Conservation (phyloP, 2,329 filamentous ascomycete genomes). For the Verticillium isaacii region DNA sequence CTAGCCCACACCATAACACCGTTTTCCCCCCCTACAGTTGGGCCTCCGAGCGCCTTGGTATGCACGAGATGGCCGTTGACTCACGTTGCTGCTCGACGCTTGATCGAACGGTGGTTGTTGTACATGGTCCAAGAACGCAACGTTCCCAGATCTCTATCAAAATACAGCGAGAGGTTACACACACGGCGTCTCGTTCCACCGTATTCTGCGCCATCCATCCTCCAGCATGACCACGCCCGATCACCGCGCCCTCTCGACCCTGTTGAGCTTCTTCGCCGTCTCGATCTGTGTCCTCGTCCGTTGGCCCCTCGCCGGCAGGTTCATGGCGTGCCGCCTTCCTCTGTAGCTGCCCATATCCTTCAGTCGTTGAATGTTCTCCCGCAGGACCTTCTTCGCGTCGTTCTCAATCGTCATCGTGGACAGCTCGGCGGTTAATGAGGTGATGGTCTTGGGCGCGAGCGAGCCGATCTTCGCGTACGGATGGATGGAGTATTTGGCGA, state of each 20-base stretch:
- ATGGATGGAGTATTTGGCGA: constrained; percentile 88
- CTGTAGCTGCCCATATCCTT: constrained; percentile 89
- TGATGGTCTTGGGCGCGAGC: constrained; percentile 70
- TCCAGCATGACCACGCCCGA: not conserved
- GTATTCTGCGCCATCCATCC: not conserved
- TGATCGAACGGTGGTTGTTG: not conserved
- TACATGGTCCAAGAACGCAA: not conserved
- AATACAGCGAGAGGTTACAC: not conserved
- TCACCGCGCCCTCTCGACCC: constrained; percentile 42
- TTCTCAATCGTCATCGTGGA: constrained; percentile 92
- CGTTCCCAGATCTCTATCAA: not conserved
- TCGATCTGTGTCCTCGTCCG: constrained; percentile 71
- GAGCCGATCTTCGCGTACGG: constrained; percentile 73
- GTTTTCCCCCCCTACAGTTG: too few relatives aligned
- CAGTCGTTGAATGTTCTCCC: constrained; percentile 80
- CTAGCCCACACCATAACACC: too few relatives aligned
- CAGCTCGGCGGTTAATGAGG: constrained; percentile 78
- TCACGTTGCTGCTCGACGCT: not conserved
- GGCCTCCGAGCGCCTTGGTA: too few relatives aligned
- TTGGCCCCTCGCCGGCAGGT: constrained; percentile 86
- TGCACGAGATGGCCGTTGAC: not conserved
- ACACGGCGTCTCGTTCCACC: not conserved
- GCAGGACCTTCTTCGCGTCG: constrained; percentile 70
- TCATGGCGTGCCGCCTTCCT: constrained; percentile 87
- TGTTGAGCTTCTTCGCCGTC: constrained; percentile 59